These are phyloP conservation scores for Vigna mungo DNA, from an alignment of 306 rosid genomes.

Conservation along the genomic window DNA sequence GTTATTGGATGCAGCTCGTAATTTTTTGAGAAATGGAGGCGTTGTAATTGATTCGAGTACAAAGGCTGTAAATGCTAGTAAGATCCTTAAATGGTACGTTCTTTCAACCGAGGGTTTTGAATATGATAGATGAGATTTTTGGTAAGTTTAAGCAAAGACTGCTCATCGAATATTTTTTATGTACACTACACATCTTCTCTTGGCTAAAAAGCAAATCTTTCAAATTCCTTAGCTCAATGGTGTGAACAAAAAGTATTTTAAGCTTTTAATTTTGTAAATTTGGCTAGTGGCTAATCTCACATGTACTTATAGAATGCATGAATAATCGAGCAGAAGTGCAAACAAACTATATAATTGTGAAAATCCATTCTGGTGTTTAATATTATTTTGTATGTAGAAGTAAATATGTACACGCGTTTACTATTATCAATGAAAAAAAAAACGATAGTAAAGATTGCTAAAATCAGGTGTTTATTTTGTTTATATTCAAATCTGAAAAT, in stretches of 20 bases:
- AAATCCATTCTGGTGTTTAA: background rate
- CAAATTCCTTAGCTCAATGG: constrained; percentile 28
- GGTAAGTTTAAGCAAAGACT: constrained; percentile 9
- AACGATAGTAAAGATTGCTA: background rate
- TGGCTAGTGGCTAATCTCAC: background rate
- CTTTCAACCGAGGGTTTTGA: background rate
- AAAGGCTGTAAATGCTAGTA: constrained; percentile 61
- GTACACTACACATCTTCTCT: background rate
- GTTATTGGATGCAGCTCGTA: constrained; percentile 72
- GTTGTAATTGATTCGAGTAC: constrained; percentile 58
- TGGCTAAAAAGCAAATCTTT: background rate
- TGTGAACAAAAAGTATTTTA: background rate
- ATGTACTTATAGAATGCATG: constrained; percentile 6
- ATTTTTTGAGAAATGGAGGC: constrained; percentile 77
- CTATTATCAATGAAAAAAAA: constrained; percentile 14
- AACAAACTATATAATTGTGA: background rate
- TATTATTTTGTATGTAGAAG: background rate
- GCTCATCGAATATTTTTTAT: constrained; percentile 5
- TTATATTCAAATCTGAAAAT: constrained; percentile 14
- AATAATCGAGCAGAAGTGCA: constrained; percentile 3
- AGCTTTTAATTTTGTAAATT: constrained; percentile 28
- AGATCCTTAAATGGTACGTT: constrained; percentile 87
- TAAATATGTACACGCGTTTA: constrained; percentile 1
- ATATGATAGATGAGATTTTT: constrained; percentile 12
- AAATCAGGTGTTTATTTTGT: constrained; percentile 14